Percentiles rank a stretch among this genome's conserved stretches.
Evolutionary conservation across 768 basidiomycete species (phyloP).

Genomic region (Kwoniella sp.): DNA sequence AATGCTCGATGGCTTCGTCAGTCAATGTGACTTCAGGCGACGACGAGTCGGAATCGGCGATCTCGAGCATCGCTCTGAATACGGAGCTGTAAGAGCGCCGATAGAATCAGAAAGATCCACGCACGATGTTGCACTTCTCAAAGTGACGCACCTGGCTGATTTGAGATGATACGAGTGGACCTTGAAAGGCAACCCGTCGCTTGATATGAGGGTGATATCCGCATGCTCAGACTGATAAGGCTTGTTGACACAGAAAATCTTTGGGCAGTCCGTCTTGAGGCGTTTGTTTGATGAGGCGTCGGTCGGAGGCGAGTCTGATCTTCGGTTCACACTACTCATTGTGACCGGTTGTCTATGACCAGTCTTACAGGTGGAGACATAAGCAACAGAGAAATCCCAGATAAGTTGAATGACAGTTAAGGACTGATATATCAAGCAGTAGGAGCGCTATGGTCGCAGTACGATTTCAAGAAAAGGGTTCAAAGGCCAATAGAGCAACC

Average conservation of each 20-base stretch:
- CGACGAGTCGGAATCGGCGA: background rate
- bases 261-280: background rate
- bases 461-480: too few species aligned
- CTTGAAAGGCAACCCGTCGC: slow-evolving; percentile 12
- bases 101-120: background rate
- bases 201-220: slow-evolving; percentile 13
- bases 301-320: background rate
- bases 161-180: slow-evolving; percentile 20
- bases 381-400: too few species aligned
- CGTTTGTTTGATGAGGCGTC: background rate
- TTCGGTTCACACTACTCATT: background rate
- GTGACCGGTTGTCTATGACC: too few species aligned
- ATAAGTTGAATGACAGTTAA: too few species aligned
- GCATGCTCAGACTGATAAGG: slow-evolving; percentile 9
- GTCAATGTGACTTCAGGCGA: background rate
- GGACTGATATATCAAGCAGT: too few species aligned
- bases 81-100: background rate
- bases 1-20: background rate
- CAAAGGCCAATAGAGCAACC: too few species aligned
- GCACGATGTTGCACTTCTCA: background rate
- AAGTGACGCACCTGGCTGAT: slow-evolving; percentile 7
- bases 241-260: background rate
- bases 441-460: too few species aligned
- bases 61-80: background rate
- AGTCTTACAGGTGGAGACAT: too few species aligned